Base-by-base conservation (phyloP, 805 yeast species). In the Candida ipomoeae region DNA sequence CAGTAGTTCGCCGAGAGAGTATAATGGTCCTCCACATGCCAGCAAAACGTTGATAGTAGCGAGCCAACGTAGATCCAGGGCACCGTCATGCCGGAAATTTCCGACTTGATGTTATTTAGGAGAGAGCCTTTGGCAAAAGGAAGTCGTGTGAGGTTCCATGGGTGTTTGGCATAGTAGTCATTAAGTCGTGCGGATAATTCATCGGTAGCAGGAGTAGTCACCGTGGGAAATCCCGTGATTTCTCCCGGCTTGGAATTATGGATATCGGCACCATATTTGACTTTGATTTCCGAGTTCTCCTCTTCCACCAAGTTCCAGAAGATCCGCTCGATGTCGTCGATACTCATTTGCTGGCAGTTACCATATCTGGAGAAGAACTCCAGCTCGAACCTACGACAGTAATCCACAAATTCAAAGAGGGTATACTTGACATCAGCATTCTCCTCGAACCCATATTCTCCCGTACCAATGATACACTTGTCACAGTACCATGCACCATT, bases 1-100 rank as follows among this genome's bases (percentile, higher is more conserved):
- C 95, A 95, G 64, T 91, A 91, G 65, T 92, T 92, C 4, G 95
- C 91, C 46, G 96, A 87, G 53, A 89, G 74, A 0, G 97, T 88
- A 63, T 87, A 89, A 63, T 92, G 97, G 66, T 91, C 98, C 62
- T 91, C 98, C 51, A 87, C 85, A 65, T 92, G 97, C 97, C 97
- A 92, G 67, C 98, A 91, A 63, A 92, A 92, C 1, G 97, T 89
- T 2, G 96, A 86, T 60, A 89, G 83, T 45, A 89, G 74, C 46
- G 95, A 88, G 0, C 98, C 98, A 14, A 91, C 82, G 61, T 91
- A 91, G 2, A 90, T 78, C 98, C 98, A 91, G 0, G 98, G 98
- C 17, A 87, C 79, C 0, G 97, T 90, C 89, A 91, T 91, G 0
- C 98, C 98, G 0, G 96, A 85, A 2, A 92, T 86, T 32, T 81